Base-by-base conservation (phyloP, 306 rosid genomes). In the Hippophae tibetana region DNA sequence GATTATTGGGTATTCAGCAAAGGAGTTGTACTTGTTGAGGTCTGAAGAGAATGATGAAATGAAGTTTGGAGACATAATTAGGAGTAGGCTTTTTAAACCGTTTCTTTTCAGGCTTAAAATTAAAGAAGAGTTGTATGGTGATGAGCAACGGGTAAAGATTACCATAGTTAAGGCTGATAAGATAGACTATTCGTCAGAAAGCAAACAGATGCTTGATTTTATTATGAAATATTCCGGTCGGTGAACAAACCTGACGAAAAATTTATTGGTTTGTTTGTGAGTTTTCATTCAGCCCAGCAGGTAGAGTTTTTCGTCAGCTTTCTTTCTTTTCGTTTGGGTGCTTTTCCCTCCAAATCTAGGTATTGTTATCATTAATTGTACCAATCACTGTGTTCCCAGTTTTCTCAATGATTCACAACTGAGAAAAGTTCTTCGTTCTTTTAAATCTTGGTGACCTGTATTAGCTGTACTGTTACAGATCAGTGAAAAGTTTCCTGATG, bases 71-170 rank as follows among this genome's bases (percentile, higher is more conserved):
- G 83, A 71, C 71, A 80, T 93, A 63, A 62, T 93, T 71, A 74
- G 83, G 55, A 76, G 79, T 60, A 79, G 81, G 45, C 73, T 93
- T 54, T 93, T 88, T 62, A 83, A 73, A 41, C 82, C 78, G 31
- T 93, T 66, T 76, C 42, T 86, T 50, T 93, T 88, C 54, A 81
- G 61, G 82, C 89, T 93, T 69, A 93, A 88, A 79, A 74, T 93
- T 63, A 93, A 88, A 63, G 99, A 88, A 73, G 99, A 88, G 60
- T 52, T 74, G 54, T 92, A 83, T 69, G 85, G 90, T 1, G 99
- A 88, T 27, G 99, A 93, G 77, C 97, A 86, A 68, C 80, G 82
- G 75, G 86, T 88, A 74, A 93, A 88, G 76, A 81, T 80, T 67
- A 88, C 95, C 6, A 86, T 86, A 42, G 85, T 93, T 23, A 88